Conservation (phyloP, 2,329 filamentous ascomycete species). For the Trichoderma simmonsii region DNA sequence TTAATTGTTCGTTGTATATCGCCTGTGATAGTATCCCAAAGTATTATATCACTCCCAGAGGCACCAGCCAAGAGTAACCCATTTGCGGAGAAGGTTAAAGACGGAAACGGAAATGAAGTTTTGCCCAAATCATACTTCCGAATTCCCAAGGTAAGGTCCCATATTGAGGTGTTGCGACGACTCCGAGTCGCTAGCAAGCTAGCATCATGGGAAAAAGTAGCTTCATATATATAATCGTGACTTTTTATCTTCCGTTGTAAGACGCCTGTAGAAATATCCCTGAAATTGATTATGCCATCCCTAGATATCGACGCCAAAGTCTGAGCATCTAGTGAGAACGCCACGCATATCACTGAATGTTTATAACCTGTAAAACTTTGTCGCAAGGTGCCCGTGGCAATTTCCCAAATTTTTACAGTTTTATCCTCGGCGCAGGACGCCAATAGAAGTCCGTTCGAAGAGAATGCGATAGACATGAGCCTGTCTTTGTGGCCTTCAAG, state of each 20-base stretch:
- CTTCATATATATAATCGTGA: accelerated
- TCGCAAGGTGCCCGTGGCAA: neutral
- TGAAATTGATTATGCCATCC: neutral
- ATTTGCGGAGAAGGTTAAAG: neutral
- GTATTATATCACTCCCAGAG: neutral
- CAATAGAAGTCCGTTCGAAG: neutral
- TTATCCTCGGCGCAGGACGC: neutral
- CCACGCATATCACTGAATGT: neutral
- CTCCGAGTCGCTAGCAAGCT: neutral
- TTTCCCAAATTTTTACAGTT: neutral
- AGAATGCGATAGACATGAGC: neutral
- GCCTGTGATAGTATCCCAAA: neutral
- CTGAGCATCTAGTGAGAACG: neutral
- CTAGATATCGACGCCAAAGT: neutral
- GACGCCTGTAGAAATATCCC: neutral
- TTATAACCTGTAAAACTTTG: neutral
- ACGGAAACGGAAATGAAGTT: neutral
- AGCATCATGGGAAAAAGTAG: neutral
- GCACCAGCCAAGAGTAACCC: neutral
- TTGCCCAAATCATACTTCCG: accelerated
- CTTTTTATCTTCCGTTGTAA: neutral
- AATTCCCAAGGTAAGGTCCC: neutral
- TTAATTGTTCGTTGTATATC: neutral
- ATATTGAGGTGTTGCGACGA: accelerated
- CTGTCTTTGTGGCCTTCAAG: neutral